A percentile compares a stretch with the other conserved stretches of the same genome.
These are phyloP conservation scores for Fusarium dlaminii DNA, from an alignment of 2,329 filamentous ascomycete species.

Conservation along the genomic window DNA sequence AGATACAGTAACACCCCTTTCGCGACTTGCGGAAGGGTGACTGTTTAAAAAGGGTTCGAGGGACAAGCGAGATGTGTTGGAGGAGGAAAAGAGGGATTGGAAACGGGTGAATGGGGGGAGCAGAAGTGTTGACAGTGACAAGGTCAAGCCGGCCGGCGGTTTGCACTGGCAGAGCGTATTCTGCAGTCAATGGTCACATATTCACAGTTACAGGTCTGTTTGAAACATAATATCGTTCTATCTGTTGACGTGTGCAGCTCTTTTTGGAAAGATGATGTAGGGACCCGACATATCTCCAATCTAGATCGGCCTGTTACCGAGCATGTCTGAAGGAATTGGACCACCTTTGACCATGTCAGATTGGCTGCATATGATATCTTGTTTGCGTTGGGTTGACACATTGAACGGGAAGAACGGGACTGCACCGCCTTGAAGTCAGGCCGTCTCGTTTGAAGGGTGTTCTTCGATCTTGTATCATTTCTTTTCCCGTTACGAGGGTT, in stretches of 20 bases:
- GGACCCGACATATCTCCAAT: conserved; percentile 18
- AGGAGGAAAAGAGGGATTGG: neutral
- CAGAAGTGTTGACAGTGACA: conserved; percentile 9
- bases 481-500: neutral
- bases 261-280: conserved; percentile 24
- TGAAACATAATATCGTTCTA: neutral
- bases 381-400: conserved; percentile 30
- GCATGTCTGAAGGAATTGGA: neutral
- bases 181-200: neutral
- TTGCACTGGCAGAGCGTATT: conserved; percentile 13
- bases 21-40: conserved; percentile 28
- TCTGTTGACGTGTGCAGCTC: neutral
- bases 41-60: conserved; percentile 16
- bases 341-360: conserved; percentile 2
- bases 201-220: neutral
- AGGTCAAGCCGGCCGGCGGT: neutral
- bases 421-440: neutral
- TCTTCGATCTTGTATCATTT: conserved; percentile 3
- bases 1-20: conserved; percentile 7
- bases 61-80: conserved; percentile 18
- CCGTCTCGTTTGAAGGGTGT: conserved; percentile 12
- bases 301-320: conserved; percentile 17
- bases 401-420: conserved; percentile 22
- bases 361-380: neutral
- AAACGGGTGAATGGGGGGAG: neutral